Evolutionary conservation across 2,329 filamentous ascomycete genomes (phyloP).

Genomic region (Cordyceps cicadae): DNA sequence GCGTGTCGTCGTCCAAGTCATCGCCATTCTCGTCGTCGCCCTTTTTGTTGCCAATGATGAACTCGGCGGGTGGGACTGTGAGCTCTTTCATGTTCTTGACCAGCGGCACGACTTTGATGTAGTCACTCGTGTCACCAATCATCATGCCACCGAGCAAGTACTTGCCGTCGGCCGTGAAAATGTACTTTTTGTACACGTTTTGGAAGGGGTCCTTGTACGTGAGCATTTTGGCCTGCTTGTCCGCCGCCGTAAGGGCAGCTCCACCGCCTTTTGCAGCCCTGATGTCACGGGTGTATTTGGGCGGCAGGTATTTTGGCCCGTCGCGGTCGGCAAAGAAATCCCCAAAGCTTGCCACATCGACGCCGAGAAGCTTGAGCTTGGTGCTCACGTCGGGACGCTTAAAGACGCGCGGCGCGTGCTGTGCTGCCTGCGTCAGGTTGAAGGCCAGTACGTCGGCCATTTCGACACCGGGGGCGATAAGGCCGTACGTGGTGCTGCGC

Average conservation of each 20-base stretch:
- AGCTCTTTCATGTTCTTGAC: conserved; percentile 76
- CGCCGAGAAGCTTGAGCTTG: conserved; percentile 80
- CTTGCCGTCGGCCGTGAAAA: conserved; percentile 84
- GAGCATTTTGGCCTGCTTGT: conserved; percentile 62
- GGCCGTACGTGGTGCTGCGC: conserved; percentile 76
- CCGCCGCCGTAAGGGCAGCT: conserved; percentile 15
- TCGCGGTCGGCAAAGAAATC: conserved; percentile 89
- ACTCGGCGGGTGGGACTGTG: conserved; percentile 68
- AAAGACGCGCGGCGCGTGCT: conserved; percentile 61
- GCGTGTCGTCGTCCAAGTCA: conserved; percentile 75
- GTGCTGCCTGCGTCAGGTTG: conserved; percentile 77
- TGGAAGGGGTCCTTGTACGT: conserved; percentile 86
- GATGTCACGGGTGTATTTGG: conserved; percentile 29
- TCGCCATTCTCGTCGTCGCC: conserved; percentile 61
- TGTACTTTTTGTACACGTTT: conserved; percentile 86
- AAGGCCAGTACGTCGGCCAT: conserved; percentile 90
- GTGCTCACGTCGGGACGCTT: conserved; percentile 82
- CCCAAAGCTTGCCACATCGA: conserved; percentile 87
- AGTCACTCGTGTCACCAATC: conserved; percentile 88
- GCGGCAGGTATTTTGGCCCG: conserved; percentile 67
- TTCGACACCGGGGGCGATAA: conserved; percentile 83
- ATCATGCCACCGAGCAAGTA: conserved; percentile 94
- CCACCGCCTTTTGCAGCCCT: conserved; percentile 19
- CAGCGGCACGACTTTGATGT: conserved; percentile 79
- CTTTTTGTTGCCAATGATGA: conserved; percentile 72